Evolutionary conservation across 768 basidiomycete species (phyloP).

Genomic region (Mycena epipterygia): DNA sequence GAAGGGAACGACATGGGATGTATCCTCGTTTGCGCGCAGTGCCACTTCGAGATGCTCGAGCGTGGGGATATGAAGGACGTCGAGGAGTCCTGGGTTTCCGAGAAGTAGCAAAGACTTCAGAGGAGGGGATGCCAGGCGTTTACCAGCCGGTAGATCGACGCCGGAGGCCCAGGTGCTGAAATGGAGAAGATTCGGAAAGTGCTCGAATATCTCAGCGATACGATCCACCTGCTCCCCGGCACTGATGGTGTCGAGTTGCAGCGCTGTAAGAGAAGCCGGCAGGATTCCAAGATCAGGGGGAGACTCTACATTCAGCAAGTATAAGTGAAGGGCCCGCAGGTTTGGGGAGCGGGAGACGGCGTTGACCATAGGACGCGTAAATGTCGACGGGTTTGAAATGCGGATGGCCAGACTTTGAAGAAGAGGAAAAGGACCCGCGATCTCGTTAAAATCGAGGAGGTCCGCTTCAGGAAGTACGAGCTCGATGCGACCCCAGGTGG

Average conservation of each 20-base stretch:
- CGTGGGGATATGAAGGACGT: background rate
- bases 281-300: background rate
- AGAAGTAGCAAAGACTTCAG: background rate
- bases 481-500: background rate
- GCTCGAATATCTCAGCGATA: background rate
- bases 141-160: no score
- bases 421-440: background rate
- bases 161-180: background rate
- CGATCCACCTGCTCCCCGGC: background rate
- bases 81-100: background rate
- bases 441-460: background rate
- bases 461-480: background rate
- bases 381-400: constrained; percentile 35
- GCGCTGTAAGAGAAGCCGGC: background rate
- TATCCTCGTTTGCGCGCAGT: background rate
- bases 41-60: background rate
- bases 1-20: background rate
- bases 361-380: background rate
- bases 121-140: no score
- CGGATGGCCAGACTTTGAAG: background rate
- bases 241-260: background rate
- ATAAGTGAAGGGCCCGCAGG: background rate
- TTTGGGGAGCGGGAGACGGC: background rate
- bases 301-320: background rate
- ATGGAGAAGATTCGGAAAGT: background rate